These are phyloP conservation scores for Hericium coralloides DNA, from an alignment of 768 basidiomycete species.

Conservation along the genomic window DNA sequence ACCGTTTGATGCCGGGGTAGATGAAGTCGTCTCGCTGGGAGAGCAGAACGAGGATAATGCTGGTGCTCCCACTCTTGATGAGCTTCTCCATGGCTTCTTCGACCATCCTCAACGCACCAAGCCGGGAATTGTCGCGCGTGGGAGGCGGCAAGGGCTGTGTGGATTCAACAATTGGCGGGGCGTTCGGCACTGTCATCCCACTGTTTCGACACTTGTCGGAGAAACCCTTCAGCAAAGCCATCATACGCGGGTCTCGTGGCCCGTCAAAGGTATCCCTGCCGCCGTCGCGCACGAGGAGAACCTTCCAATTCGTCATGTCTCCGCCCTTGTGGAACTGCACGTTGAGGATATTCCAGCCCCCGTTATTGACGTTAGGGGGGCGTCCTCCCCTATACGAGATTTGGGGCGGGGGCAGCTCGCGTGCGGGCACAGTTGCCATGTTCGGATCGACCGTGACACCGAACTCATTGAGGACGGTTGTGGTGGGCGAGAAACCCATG, in stretches of 20 bases:
- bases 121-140: slow-evolving; percentile 30
- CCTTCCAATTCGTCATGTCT: slow-evolving; percentile 49
- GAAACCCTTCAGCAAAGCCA: slow-evolving; percentile 43
- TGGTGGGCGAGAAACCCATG: slow-evolving; percentile 40
- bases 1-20: slow-evolving; percentile 74
- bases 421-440: slow-evolving; percentile 58
- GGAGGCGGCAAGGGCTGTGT: slow-evolving; percentile 25
- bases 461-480: slow-evolving; percentile 38
- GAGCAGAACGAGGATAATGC: slow-evolving; percentile 63
- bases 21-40: slow-evolving; percentile 63
- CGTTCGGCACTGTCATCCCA: slow-evolving; percentile 44
- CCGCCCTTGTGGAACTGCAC: slow-evolving; percentile 59
- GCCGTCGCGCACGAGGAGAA: slow-evolving; percentile 55
- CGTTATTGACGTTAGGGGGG: slow-evolving; percentile 37
- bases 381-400: slow-evolving; percentile 44
- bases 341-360: slow-evolving; percentile 70
- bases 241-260: slow-evolving; percentile 33
- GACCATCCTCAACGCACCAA: slow-evolving; percentile 34
- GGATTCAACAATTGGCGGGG: slow-evolving; percentile 27
- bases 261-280: slow-evolving; percentile 25
- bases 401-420: slow-evolving; percentile 52
- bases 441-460: slow-evolving; percentile 43
- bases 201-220: slow-evolving; percentile 42
- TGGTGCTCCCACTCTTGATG: slow-evolving; percentile 32
- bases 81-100: slow-evolving; percentile 17